Evolutionary conservation across 768 basidiomycete species (phyloP).

Genomic region (Porpolomopsis calyptriformis): DNA sequence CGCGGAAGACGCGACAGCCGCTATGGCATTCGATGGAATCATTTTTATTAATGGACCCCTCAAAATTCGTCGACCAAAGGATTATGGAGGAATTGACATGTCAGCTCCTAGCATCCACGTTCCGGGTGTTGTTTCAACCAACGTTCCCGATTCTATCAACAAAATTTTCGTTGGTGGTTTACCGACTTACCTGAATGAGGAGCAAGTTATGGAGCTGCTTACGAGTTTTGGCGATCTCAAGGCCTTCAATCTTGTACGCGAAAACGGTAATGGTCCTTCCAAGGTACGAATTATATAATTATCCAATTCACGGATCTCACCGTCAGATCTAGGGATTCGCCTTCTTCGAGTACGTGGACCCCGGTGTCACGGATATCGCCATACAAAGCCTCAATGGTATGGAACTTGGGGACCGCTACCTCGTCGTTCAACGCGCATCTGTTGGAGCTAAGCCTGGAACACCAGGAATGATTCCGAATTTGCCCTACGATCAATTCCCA

Average conservation of each 20-base stretch:
- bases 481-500: constrained; percentile 73
- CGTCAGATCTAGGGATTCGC: constrained; percentile 72
- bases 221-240: constrained; percentile 97
- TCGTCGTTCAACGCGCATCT: constrained; percentile 95
- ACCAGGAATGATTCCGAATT: constrained; percentile 50
- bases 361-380: constrained; percentile 82
- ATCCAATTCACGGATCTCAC: background rate
- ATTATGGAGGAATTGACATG: constrained; percentile 78
- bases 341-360: constrained; percentile 96
- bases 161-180: constrained; percentile 96
- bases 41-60: constrained; percentile 93
- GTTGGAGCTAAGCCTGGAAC: constrained; percentile 78
- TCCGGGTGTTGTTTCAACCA: constrained; percentile 91
- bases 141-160: constrained; percentile 95
- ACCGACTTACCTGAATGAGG: constrained; percentile 92
- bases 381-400: constrained; percentile 95
- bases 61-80: constrained; percentile 95
- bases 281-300: constrained; percentile 44
- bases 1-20: constrained; percentile 90
- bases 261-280: constrained; percentile 77
- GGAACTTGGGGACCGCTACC: constrained; percentile 90
- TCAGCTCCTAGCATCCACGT: constrained; percentile 63
- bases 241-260: constrained; percentile 96
- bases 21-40: constrained; percentile 96
- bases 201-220: constrained; percentile 95